Base-by-base conservation (phyloP, 192 early-diverging fungal genomes). In the Coemansia sp. region DNA sequence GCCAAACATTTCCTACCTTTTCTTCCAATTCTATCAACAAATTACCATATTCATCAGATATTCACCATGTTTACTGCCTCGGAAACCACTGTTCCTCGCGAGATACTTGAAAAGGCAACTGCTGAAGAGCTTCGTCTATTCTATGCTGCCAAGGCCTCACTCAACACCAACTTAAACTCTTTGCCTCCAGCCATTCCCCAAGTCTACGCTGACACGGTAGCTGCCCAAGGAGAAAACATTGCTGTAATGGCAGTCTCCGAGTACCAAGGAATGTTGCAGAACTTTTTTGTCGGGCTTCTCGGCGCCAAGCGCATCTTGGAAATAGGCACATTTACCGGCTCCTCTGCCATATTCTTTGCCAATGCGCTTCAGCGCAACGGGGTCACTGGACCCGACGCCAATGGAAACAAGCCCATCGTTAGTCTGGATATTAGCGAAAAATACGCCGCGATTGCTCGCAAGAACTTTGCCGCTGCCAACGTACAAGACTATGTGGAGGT, bases 311-410 rank as follows among this genome's bases (percentile, higher is more conserved):
- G 55, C 3, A 64, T 88, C 9, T 70, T 91, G 0, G 88, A 91
- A 35, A 74, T 91, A 38, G 89, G 88, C 0, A 78, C 78, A 8
- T 88, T 87, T 48, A 86, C 83, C 20, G 89, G 89, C 4, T 79
- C 68, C 23, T 82, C 82, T 4, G 72, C 86, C 3, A 73, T 87
- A 16, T 84, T 79, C 48, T 84, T 91, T 65, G 87, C 88, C n/a
- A 81, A 83, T 37, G 87, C 79, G 4, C 70, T 88, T 56, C 65
- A 72, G 59, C 62, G 63, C 50, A 72, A 77, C 44, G 61, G 73
- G 6, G 63, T 67, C 18, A 40, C 59, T n/a, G 55, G 52, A 2
- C 46, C 53, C 2, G 55, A 62, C 36, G 43, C 50, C 13, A 23
- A 41, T 7, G 59, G 59, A 0, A 57, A 55, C 14, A 65, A 61